Conservation (phyloP, 352 stramenopile species). For the Phytophthora rubi region DNA sequence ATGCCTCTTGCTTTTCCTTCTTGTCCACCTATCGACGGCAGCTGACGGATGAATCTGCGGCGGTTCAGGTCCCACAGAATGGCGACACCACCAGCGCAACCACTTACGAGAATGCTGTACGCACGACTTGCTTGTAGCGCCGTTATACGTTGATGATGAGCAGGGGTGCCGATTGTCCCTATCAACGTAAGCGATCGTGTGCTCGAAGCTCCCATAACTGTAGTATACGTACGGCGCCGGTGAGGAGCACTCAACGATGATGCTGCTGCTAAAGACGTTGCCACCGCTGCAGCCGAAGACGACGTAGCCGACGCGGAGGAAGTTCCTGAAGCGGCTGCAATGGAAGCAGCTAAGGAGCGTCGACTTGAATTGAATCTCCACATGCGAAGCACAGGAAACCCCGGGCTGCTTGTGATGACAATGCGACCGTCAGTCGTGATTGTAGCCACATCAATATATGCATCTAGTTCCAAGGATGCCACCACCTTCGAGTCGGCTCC, state of each 20-base stretch:
- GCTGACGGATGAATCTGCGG: conserved; percentile 54
- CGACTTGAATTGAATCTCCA: conserved; percentile 51
- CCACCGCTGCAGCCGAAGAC: conserved; percentile 37
- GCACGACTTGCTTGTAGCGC: conserved; percentile 61
- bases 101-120: conserved; percentile 73
- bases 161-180: conserved; percentile 51
- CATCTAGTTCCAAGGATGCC: conserved; percentile 63
- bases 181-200: conserved; percentile 51
- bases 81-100: conserved; percentile 55
- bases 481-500: conserved; percentile 67
- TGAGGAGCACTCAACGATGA: conserved; percentile 40
- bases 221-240: conserved; percentile 29
- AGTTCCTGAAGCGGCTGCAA: conserved; percentile 33
- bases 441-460: conserved; percentile 56
- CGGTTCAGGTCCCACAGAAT: conserved; percentile 82
- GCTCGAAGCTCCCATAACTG: conserved; percentile 26
- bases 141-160: conserved; percentile 50
- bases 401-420: conserved; percentile 54
- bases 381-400: conserved; percentile 57
- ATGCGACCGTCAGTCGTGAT: conserved; percentile 71
- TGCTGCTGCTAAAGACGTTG: conserved; percentile 34
- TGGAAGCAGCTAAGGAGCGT: conserved; percentile 31
- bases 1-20: conserved; percentile 22
- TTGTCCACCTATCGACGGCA: conserved; percentile 34
- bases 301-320: conserved; percentile 29